Conservation (phyloP, 208 protist species). For the Acanthamoeba divionensis region DNA sequence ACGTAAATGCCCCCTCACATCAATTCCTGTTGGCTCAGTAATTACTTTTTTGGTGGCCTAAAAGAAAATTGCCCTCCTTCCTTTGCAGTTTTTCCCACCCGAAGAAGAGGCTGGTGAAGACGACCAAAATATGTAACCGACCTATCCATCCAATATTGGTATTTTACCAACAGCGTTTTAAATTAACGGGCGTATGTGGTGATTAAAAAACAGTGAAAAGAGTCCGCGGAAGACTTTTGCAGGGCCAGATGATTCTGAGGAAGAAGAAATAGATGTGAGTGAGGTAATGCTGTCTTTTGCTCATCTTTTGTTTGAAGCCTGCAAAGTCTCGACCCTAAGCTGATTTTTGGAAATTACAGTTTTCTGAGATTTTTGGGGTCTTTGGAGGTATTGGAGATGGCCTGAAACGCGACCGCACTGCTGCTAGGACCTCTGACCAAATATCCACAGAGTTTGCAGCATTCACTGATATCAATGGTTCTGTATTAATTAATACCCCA, state of each 20-base stretch:
- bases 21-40: neutral
- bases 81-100: neutral
- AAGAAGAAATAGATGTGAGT: slow-evolving; percentile 48
- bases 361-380: slow-evolving; percentile 27
- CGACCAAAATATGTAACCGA: neutral
- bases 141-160: no score
- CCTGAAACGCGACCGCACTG: neutral
- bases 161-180: no score
- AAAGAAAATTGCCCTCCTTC: neutral
- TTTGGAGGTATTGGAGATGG: neutral
- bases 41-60: neutral
- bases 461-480: neutral
- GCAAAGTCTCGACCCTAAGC: neutral
- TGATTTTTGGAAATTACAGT: neutral
- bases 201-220: no score
- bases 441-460: neutral
- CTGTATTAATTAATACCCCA: no score
- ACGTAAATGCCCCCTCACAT: neutral
- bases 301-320: neutral
- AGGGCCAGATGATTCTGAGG: neutral
- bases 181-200: no score
- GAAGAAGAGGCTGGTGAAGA: neutral
- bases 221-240: neutral
- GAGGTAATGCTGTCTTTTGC: neutral
- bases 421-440: neutral